Evolutionary conservation across 257 asterid species (phyloP).

Genomic region (Echites panduratus): DNA sequence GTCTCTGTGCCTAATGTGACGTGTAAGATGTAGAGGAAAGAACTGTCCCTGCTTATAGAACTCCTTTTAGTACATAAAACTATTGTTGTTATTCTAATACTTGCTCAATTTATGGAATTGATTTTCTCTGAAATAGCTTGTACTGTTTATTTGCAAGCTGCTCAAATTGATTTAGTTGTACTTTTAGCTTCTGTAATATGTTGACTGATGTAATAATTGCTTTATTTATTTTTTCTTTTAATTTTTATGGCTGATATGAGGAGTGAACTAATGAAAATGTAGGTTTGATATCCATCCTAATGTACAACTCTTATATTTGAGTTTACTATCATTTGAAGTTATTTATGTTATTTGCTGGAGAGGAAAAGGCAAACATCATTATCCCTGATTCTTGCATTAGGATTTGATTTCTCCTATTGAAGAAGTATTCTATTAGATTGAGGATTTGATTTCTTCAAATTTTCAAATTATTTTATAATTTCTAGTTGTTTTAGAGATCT

Average conservation of each 20-base stretch:
- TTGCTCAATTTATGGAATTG: background rate
- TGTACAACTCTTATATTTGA: background rate
- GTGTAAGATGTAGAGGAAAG: background rate
- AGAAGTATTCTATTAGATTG: background rate
- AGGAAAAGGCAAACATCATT: no score
- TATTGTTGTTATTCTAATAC: background rate
- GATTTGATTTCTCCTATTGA: background rate
- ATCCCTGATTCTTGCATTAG: background rate
- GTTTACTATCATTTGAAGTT: background rate
- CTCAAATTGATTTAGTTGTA: background rate
- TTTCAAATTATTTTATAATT: background rate
- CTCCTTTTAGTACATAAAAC: background rate
- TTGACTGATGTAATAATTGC: background rate
- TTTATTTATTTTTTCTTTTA: background rate
- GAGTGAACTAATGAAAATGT: background rate
- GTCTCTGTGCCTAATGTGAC: background rate
- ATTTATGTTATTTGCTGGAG: background rate
- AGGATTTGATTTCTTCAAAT: background rate
- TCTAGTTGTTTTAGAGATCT: background rate
- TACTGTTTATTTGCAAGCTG: background rate
- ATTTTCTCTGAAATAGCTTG: background rate
- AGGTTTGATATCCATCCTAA: background rate
- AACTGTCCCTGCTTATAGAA: background rate
- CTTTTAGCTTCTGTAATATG: background rate
- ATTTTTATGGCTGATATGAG: no score